phyloP scores from a whole-genome alignment of 2,329 filamentous ascomycete species.

The Venturiaceae sp. region DNA sequence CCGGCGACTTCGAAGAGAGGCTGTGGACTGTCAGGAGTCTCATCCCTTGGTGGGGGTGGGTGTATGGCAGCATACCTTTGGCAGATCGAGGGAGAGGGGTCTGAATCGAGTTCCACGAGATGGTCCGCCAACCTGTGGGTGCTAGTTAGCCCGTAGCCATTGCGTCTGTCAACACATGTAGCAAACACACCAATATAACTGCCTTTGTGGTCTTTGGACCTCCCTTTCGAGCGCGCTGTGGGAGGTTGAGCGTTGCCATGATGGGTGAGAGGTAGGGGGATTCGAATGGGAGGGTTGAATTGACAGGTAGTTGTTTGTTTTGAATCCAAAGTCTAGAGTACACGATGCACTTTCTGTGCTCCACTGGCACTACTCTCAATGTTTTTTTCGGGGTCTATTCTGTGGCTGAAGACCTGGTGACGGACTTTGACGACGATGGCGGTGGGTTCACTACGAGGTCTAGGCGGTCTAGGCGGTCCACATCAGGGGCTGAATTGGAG shows the following conservation, averaged over 20 bases:
- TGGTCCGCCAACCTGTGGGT: conserved; percentile 73
- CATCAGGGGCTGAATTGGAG: too few relatives aligned
- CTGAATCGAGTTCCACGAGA: conserved; percentile 93
- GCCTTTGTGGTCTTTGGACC: conserved; percentile 67
- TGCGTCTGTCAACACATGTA: not conserved
- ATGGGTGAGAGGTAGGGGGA: not conserved
- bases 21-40: conserved; percentile 33
- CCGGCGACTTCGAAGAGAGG: conserved; percentile 97
- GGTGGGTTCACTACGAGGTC: too few relatives aligned
- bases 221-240: conserved; percentile 18
- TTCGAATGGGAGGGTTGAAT: not conserved
- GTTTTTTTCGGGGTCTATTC: too few relatives aligned
- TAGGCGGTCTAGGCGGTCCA: too few relatives aligned
- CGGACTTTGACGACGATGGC: too few relatives aligned
- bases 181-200: conserved; percentile 71
- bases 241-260: conserved; percentile 13
- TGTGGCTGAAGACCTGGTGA: too few relatives aligned
- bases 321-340: too few relatives aligned
- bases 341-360: too few relatives aligned
- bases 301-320: not conserved
- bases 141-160: conserved; percentile 18
- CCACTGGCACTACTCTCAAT: too few relatives aligned
- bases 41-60: not conserved
- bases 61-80: conserved; percentile 55
- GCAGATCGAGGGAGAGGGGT: conserved; percentile 87